phyloP scores from a whole-genome alignment of 768 basidiomycete genomes.

The Fomitopsis pulvina region DNA sequence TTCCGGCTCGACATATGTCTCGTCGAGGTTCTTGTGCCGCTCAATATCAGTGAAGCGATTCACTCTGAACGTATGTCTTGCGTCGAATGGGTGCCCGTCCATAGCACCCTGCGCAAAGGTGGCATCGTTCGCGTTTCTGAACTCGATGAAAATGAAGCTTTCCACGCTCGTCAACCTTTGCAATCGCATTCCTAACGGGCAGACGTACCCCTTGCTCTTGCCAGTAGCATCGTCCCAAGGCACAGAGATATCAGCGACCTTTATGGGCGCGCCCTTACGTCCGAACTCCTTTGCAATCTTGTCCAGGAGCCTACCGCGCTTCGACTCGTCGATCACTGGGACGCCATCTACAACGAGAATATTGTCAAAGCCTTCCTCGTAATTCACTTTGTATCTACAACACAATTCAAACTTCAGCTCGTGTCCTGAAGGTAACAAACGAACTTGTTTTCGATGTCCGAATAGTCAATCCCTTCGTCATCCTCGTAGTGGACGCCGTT shows the following conservation, averaged over 20 bases:
- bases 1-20: slow-evolving; percentile 71
- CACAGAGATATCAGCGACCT: slow-evolving; percentile 72
- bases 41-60: slow-evolving; percentile 91
- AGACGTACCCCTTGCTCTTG: slow-evolving; percentile 85
- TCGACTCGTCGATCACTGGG: slow-evolving; percentile 82
- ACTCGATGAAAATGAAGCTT: slow-evolving; percentile 82
- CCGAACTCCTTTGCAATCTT: slow-evolving; percentile 82
- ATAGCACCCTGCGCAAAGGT: slow-evolving; percentile 57
- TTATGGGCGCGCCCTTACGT: slow-evolving; percentile 72
- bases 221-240: slow-evolving; percentile 81
- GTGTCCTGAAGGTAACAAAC: slow-evolving; percentile 14
- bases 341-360: slow-evolving; percentile 90
- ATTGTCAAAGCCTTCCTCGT: slow-evolving; percentile 85
- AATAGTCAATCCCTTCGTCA: slow-evolving; percentile 75
- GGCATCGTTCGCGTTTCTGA: slow-evolving; percentile 65
- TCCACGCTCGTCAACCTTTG: neutral
- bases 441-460: slow-evolving; percentile 85
- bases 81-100: slow-evolving; percentile 80
- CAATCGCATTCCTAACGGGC: neutral
- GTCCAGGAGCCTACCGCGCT: slow-evolving; percentile 73
- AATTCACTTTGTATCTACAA: slow-evolving; percentile 75
- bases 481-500: slow-evolving; percentile 20
- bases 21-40: slow-evolving; percentile 67
- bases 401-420: neutral
- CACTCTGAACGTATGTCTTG: slow-evolving; percentile 76